Evolutionary conservation across 164 flowering plant genomes (phyloP), one percentile per base, ranked within the genome.

Genomic region (Stephania japonica): DNA sequence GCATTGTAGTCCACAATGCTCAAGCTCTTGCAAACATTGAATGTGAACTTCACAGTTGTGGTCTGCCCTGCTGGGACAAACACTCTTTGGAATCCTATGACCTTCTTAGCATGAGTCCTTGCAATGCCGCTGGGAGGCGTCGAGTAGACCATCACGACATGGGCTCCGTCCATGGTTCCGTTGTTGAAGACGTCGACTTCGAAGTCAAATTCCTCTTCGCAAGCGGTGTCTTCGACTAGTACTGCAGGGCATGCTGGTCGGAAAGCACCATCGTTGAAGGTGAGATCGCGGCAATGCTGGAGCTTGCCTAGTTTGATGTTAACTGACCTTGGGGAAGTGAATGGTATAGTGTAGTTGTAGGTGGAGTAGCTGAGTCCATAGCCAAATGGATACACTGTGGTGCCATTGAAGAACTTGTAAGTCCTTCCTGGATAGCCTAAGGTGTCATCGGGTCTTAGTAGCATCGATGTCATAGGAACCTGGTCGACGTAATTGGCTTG

Each of bases 381-480:
- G 5, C 85, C 86, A 56, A 82, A 85, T 50, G 82, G 81, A 43
- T 74, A 86, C 10, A 83, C 78, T 0, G 63, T 65, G 0, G 77
- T 21, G 16, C 88, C 90, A 14, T 74, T 70, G 83, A 75, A 84
- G 79, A 87, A 87, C 21, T 71, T 75, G 80, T 83, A 85, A 1
- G 88, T 87, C 53, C 87, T 74, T 8, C 88, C 88, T 0, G 87
- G 88, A 41, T 79, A 81, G 7, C 80, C 83, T n/a, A 64, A 19
- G 0, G 61, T 61, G 0, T 73, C 38, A 0, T 61, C 38, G 0
- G 87, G 80, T 21, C 89, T 76, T 71, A 86, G 41, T 13, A 23
- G 61, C 89, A 86, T 79, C 19, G 76, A 75, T 70, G 87, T 85
- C 88, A 84, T 84, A 0, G 86, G 85, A 5, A 85, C 41, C 72